Percentiles rank a stretch among this genome's conserved stretches.
phyloP scores from a whole-genome alignment of 2,329 filamentous ascomycete species.

The Polytolypa hystricis region DNA sequence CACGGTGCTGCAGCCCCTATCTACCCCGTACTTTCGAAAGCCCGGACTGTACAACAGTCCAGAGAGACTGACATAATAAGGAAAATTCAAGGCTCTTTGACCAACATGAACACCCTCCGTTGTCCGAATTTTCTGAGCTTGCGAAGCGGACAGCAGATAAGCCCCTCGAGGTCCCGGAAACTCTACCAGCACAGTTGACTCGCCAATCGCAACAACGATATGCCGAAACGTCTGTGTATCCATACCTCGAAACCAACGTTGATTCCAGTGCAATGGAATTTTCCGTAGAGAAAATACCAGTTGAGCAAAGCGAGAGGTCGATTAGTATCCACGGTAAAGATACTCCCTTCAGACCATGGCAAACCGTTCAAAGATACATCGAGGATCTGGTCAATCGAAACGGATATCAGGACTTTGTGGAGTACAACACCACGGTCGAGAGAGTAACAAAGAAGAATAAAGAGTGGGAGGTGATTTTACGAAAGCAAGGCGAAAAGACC shows the following conservation, averaged over 20 bases:
- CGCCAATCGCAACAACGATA: constrained; percentile 39
- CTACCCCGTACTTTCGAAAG: too few species aligned
- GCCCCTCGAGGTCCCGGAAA: constrained; percentile 36
- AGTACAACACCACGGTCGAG: constrained; percentile 50
- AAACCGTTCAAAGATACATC: constrained; percentile 46
- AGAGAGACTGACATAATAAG: too few species aligned
- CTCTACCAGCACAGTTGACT: constrained; percentile 38
- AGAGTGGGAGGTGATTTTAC: constrained; percentile 45
- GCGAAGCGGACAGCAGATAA: constrained; percentile 41
- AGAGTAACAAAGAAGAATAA: constrained; percentile 38
- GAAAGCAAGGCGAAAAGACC: constrained; percentile 26
- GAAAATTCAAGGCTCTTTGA: too few species aligned
- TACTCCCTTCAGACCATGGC: constrained; percentile 53
- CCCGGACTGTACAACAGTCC: too few species aligned
- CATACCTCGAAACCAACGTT: constrained; percentile 56
- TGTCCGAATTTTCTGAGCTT: constrained; percentile 38
- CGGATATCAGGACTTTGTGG: constrained; percentile 39
- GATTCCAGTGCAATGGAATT: constrained; percentile 50
- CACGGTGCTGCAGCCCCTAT: too few species aligned
- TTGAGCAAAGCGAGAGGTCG: constrained; percentile 30
- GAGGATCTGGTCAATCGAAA: constrained; percentile 43
- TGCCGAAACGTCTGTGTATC: constrained; percentile 50
- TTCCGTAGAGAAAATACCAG: constrained; percentile 43
- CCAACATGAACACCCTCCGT: too few species aligned
- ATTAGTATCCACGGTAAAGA: constrained; percentile 42